These are phyloP conservation scores for Saccharomycopsis sp. DNA, from an alignment of 805 yeast genomes.

Conservation along the genomic window DNA sequence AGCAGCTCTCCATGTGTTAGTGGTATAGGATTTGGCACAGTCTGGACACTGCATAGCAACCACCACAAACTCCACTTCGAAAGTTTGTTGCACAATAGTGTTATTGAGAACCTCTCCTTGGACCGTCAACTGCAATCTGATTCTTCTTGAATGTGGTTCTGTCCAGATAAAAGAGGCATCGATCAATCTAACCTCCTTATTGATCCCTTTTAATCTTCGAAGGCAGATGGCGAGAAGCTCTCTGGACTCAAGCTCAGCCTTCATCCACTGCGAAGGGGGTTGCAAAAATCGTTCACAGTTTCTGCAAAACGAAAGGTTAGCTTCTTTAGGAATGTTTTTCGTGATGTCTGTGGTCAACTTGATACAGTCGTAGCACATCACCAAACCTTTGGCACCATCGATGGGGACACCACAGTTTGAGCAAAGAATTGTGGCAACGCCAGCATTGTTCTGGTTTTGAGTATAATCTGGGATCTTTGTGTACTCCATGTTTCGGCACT, in stretches of 20 bases:
- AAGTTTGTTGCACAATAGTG: constrained; percentile 86
- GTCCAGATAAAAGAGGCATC: constrained; percentile 98
- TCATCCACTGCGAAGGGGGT: constrained; percentile 91
- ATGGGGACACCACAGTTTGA: constrained; percentile 98
- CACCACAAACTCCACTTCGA: constrained; percentile 90
- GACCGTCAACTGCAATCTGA: constrained; percentile 82
- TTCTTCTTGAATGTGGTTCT: constrained; percentile 96
- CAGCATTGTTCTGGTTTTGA: constrained; percentile 9
- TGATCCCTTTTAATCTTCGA: constrained; percentile 79
- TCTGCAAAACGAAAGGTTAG: constrained; percentile 87
- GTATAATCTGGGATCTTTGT: constrained; percentile 18
- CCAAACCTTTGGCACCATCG: constrained; percentile 89
- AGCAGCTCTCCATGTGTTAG: constrained; percentile 96
- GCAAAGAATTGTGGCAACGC: constrained; percentile 82
- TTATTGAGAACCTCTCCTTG: constrained; percentile 95
- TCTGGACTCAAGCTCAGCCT: constrained; percentile 84
- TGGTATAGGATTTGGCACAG: constrained; percentile 95
- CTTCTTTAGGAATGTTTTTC: constrained; percentile 89
- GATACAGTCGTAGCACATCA: constrained; percentile 97
- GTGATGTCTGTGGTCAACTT: constrained; percentile 90
- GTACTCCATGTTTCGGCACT: constrained; percentile 19
- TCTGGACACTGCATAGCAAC: constrained; percentile 96
- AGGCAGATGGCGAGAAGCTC: constrained; percentile 87
- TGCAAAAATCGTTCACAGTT: constrained; percentile 94
- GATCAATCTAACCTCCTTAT: constrained; percentile 64